Evolutionary conservation across 805 yeast genomes (phyloP).

Genomic region (Saccharomycopsis fermentans): DNA sequence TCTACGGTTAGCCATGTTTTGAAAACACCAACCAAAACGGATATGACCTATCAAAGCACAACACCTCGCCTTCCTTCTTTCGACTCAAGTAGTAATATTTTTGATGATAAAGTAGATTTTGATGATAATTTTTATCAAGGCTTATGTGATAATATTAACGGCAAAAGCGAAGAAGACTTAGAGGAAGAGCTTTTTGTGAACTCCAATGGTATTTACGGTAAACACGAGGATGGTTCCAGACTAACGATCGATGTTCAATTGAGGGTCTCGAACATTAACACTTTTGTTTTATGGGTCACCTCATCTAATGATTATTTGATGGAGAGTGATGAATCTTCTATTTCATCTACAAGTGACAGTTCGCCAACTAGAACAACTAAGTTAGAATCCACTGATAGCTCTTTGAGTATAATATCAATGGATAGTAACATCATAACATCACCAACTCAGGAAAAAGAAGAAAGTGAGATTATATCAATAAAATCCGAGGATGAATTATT

Average conservation of each 20-base stretch:
- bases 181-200: conserved; percentile 45
- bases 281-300: conserved; percentile 74
- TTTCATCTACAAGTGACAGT: background rate
- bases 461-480: conserved; percentile 17
- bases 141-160: background rate
- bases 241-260: conserved; percentile 72
- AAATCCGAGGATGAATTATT: conserved; percentile 35
- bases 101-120: background rate
- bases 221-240: conserved; percentile 57
- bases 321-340: background rate
- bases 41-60: background rate
- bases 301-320: conserved; percentile 46
- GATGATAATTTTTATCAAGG: background rate
- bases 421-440: background rate
- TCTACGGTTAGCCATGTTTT: background rate
- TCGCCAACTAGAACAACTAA: background rate
- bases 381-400: background rate
- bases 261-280: conserved; percentile 50
- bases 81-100: background rate
- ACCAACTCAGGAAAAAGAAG: conserved; percentile 16
- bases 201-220: conserved; percentile 59
- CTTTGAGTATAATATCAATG: background rate
- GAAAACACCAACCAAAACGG: background rate
- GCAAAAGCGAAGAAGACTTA: conserved; percentile 22
- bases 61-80: background rate